Base-by-base conservation (phyloP, 2,329 filamentous ascomycete species). In the Chalaropsis thielavioides region DNA sequence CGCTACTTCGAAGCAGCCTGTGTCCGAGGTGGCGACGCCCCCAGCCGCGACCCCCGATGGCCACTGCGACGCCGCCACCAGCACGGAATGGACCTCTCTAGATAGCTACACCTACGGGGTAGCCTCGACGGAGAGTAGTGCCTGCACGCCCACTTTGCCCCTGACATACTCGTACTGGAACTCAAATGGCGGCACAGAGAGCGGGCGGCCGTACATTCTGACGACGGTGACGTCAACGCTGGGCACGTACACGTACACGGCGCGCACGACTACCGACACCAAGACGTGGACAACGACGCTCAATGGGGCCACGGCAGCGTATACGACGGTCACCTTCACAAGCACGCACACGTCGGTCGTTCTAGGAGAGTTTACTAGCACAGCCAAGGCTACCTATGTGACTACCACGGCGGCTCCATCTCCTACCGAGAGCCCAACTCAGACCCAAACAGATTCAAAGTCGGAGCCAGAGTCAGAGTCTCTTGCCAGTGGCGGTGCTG, bases 231-330 rank as follows among this genome's bases (percentile, higher is more conserved):
- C 66, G 1, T 63, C 66, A 5, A 64, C 63, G 2, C 63, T 65
- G 5, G 61, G 60, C 40, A 67, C 66, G 10, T 65, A 65, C 51
- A 65, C 66, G 15, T 63, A 59, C 31, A 27, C 46, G 10, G 43
- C 38, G 22, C 61, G 24, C 22, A 67, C 66, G 13, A 65, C 60
- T 31, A 65, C 62, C 2, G 46, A 40, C 2, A 43, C 31, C 43
- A 61, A 56, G n/a, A 64, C 44, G 7, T 65, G 49, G 66, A 67
- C 66, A 8, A 67, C 66, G 22, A 67, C 66, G 19, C 59, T 67
- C 19, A 64, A 59, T n/a, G 61, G 63, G 19, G 61, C 51, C 17
- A 62, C 49, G 31, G 66, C 56, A 19, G 59, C 66, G n/a, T 65
- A 65, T 17, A 67, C 64, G 1, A 65, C 66, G 2, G 51, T 65